Evolutionary conservation across 768 basidiomycete species (phyloP), one percentile per base, ranked within the genome.

Genomic region (Leucocoprinus leucothites): DNA sequence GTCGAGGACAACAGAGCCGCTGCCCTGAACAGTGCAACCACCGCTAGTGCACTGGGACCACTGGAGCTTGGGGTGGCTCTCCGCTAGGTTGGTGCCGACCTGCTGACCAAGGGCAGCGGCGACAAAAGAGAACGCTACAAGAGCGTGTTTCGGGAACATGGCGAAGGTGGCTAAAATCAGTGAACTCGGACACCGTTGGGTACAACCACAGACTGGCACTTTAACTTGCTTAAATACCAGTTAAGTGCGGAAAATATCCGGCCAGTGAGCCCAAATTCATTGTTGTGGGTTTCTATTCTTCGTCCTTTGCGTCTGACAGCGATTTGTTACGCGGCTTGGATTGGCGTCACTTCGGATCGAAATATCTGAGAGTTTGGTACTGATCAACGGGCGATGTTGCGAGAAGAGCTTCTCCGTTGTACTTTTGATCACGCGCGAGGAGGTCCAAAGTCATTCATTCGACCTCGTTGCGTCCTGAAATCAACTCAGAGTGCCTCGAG

Each of bases 211-310:
- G 31, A 31, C 31, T 31, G 31, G 31, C 5, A 31, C n/a, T n/a
- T n/a, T n/a, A 31, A 31, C 53, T 40, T 57, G 48, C 38, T 61
- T 65, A 63, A 64, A 65, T 65, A 65, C 42, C 38, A 26, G 26
- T 28, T 21, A 43, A 26, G 31, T 5, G 31, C 61, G 65, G 65
- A 64, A 45, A 64, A 64, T 64, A 46, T 59, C 63, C 65, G 65
- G 65, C 34, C n/a, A 26, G 6, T 22, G 18, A 43, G 50, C 9
- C 26, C 16, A 18, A 11, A 19, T 28, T 25, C 3, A 18, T 14
- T 26, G 14, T 16, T 19, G n/a, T 31, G 16, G 3, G 28, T 25
- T 9, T 5, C 40, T 31, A 43, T n/a, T 42, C 26, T 47, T n/a
- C 26, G 26, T 4, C 14, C 24, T 42, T 18, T 47, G 2, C 26